phyloP scores from a whole-genome alignment of 1,284 basidiomycete genomes.

The Albatrellus sp. region DNA sequence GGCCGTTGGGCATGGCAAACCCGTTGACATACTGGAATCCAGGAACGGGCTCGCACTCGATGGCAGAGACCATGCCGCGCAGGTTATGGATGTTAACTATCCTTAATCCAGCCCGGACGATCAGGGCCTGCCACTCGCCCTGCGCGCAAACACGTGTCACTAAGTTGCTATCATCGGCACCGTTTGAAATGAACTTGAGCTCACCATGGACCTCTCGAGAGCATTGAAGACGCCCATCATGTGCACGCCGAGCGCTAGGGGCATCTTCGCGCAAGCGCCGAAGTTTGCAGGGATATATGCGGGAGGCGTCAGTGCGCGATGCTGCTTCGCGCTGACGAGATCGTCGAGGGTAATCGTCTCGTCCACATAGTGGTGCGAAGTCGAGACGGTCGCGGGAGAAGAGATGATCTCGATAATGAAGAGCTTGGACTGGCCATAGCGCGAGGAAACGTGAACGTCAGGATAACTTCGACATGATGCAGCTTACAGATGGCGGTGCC shows the following conservation, averaged over 20 bases:
- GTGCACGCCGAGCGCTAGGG: conserved; percentile 8
- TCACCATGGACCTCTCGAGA: conserved; percentile 9
- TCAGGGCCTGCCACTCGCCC: conserved; percentile 7
- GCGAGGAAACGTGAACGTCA: not conserved
- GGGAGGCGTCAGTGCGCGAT: conserved; percentile 4
- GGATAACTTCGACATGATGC: not conserved
- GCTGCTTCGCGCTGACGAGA: not conserved
- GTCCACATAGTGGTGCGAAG: not conserved
- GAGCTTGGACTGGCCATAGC: conserved; percentile 2
- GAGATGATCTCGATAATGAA: conserved; percentile 9
- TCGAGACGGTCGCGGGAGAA: conserved; percentile 4
- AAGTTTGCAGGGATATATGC: conserved; percentile 9
- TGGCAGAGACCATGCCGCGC: conserved; percentile 8
- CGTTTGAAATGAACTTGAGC: not conserved
- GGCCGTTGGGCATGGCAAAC: too few species aligned
- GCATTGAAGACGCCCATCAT: conserved; percentile 12
- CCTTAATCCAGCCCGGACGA: conserved; percentile 4
- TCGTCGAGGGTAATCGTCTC: conserved; percentile 2
- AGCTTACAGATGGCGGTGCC: conserved; percentile 5
- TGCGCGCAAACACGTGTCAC: not conserved
- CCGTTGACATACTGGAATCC: too few species aligned
- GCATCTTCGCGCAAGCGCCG: conserved; percentile 7
- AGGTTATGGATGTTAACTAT: conserved; percentile 5
- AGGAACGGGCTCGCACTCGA: conserved; percentile 7
- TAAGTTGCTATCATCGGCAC: not conserved